Base-by-base conservation (phyloP, 768 basidiomycete species). In the Trametes gibbosa region DNA sequence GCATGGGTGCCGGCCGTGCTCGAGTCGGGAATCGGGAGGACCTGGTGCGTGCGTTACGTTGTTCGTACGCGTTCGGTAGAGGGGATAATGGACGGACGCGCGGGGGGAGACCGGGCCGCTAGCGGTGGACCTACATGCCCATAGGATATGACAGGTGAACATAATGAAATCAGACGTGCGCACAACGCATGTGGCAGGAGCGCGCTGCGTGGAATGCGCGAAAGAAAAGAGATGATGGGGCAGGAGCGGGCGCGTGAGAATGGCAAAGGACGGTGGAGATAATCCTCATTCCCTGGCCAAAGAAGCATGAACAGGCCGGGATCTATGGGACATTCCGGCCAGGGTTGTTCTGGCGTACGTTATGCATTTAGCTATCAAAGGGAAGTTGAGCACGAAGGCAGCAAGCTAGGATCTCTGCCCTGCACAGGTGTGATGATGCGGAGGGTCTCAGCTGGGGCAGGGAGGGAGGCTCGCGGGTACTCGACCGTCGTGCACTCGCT, bases 351-450 rank as follows among this genome's bases (percentile, higher is more conserved):
- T 54, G 51, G 41, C 48, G 54, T 62, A 62, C 61, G 61, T 62
- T 62, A 61, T 62, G 61, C 61, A 62, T 62, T 62, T 62, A 62
- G 39, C 61, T 57, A 58, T 57, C 61, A 62, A 62, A 57, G 61
- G 61, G 37, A 62, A 62, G 5, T 58, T 50, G 51, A 40, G 42
- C 50, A 50, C 43, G 39, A 24, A 19, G 17, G 24, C 29, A 50
- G 53, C 40, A 50, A 52, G 53, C 41, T 41, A 23, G 40, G 50
- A 50, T 41, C 54, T 37, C 54, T 50, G 50, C 41, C 59, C 23
- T 50, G 54, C 54, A 46, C 60, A 25, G 54, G 60, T 49, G 54
- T 56, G 60, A 61, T 55, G 41, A 55, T 56, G 27, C 21, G 47
- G 39, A 23, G 27, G 52, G 55, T 56, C 32, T 48, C 47, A 47